Conservation (phyloP, 1,284 basidiomycete species). For the Agroathelia rolfsii region DNA sequence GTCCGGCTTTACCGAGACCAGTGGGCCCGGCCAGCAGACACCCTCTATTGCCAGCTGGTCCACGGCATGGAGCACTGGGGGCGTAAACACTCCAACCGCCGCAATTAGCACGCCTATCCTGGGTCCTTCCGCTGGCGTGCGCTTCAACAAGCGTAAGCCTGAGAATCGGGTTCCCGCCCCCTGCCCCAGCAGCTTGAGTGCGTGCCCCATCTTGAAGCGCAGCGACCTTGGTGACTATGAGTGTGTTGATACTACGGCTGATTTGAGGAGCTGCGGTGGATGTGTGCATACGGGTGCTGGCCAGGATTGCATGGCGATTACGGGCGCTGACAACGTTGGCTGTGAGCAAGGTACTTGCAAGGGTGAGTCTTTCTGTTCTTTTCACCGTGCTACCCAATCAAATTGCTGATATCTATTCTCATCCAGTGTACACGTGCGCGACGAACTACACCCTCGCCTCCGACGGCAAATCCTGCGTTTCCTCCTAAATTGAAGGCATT, state of each 20-base stretch:
- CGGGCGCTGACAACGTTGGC: constrained; percentile 55
- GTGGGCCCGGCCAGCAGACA: no score
- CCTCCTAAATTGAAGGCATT: no score
- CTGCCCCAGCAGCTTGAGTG: constrained; percentile 48
- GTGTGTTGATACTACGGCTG: constrained; percentile 46
- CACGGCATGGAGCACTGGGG: no score
- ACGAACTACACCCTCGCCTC: constrained; percentile 38
- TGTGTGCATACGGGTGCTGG: constrained; percentile 55
- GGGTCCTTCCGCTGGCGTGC: no score
- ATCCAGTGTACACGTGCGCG: constrained; percentile 49
- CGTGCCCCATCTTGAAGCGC: constrained; percentile 47
- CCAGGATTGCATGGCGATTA: constrained; percentile 61
- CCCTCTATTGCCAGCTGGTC: no score
- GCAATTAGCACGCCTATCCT: no score
- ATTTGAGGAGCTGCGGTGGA: constrained; percentile 65
- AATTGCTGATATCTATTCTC: constrained; percentile 2
- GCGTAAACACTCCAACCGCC: no score
- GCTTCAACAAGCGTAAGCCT: no score
- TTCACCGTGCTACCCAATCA: constrained; percentile 8
- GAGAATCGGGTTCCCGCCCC: no score
- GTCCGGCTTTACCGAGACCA: no score
- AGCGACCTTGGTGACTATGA: constrained; percentile 41
- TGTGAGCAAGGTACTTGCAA: constrained; percentile 51
- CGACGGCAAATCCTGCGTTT: constrained; percentile 45
- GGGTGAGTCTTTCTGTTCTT: constrained; percentile 29